phyloP scores from a whole-genome alignment of 2,329 filamentous ascomycete species.

The Fusarium hostae region DNA sequence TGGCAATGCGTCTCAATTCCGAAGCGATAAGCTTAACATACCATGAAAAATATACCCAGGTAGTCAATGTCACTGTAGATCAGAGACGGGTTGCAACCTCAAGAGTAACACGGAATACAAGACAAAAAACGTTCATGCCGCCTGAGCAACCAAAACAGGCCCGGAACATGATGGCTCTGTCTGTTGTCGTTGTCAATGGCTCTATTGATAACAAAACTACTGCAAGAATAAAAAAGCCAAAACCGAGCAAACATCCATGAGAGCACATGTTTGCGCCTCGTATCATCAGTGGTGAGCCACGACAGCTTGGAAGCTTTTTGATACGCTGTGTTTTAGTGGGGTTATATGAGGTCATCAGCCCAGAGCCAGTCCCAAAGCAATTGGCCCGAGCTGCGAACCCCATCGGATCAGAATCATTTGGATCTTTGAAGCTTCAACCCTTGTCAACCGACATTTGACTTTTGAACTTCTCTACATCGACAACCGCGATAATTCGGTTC shows the following conservation, averaged over 20 bases:
- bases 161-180: too few species aligned
- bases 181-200: background rate
- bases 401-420: slow-evolving; percentile 35
- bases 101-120: background rate
- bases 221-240: background rate
- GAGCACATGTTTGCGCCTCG: slow-evolving; percentile 4
- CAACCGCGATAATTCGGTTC: slow-evolving; percentile 3
- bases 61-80: background rate
- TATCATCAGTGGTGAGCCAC: background rate
- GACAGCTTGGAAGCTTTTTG: slow-evolving; percentile 2
- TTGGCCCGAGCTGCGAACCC: slow-evolving; percentile 34
- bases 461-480: slow-evolving; percentile 4
- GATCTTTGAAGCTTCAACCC: slow-evolving; percentile 28
- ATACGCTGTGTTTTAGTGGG: slow-evolving; percentile 35
- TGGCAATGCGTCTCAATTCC: background rate
- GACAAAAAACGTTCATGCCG: background rate
- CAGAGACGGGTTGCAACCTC: background rate
- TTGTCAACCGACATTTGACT: slow-evolving; percentile 14
- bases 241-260: background rate
- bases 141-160: background rate
- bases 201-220: background rate
- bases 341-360: slow-evolving; percentile 46
- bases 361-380: slow-evolving; percentile 34
- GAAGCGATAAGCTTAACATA: background rate
- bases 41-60: background rate